Percentiles rank a stretch among this genome's conserved stretches.
Evolutionary conservation across 169 alveolate genomes (phyloP).

Genomic region (Toxoplasma gondii): DNA sequence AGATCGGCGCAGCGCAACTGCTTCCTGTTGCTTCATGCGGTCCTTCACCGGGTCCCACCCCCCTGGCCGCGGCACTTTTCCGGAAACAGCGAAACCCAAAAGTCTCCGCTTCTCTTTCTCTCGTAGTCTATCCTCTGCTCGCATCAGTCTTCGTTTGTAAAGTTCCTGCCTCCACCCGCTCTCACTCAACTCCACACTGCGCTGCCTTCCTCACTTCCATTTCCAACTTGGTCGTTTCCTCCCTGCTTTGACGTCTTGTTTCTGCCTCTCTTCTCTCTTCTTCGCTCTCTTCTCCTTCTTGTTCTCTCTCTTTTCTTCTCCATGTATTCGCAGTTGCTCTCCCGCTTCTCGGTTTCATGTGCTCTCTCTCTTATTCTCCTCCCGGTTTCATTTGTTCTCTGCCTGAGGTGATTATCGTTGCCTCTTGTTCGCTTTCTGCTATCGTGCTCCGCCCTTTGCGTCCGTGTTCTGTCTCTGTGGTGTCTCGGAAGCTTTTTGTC

Average conservation of each 20-base stretch:
- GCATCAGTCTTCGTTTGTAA: too few species aligned
- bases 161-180: too few species aligned
- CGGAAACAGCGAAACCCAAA: too few species aligned
- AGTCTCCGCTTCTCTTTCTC: too few species aligned
- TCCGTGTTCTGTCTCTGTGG: neutral
- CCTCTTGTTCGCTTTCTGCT: neutral
- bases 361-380: neutral
- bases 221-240: too few species aligned
- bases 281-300: neutral
- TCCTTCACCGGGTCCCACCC: neutral
- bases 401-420: neutral
- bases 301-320: neutral
- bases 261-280: too few species aligned
- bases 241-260: too few species aligned
- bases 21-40: too few species aligned
- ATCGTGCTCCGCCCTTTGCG: neutral
- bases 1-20: neutral
- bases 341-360: neutral
- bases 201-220: too few species aligned
- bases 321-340: neutral
- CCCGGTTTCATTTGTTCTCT: neutral
- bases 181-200: too few species aligned
- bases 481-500: neutral
- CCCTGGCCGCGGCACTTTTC: too few species aligned
- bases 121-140: too few species aligned